phyloP scores from a whole-genome alignment of 2,329 filamentous ascomycete species.

The Microcyclospora pomicola region DNA sequence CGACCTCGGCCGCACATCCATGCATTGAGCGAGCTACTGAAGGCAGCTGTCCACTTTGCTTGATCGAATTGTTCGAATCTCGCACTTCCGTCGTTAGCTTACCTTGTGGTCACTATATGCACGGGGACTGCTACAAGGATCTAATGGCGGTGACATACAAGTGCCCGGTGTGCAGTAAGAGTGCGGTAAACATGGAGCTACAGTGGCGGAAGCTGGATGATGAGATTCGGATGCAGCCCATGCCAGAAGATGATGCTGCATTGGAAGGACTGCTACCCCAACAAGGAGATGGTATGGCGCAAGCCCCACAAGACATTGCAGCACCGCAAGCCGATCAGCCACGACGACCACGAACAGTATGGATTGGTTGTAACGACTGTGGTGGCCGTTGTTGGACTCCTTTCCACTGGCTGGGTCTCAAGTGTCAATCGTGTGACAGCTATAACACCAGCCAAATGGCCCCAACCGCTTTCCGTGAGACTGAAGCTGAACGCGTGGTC shows the following conservation, averaged over 20 bases:
- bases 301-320: constrained; percentile 47
- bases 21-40: constrained; percentile 92
- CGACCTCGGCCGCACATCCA: constrained; percentile 70
- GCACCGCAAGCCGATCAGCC: constrained; percentile 53
- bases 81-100: constrained; percentile 82
- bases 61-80: constrained; percentile 92
- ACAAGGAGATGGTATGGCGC: not conserved
- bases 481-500: constrained; percentile 20
- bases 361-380: constrained; percentile 91
- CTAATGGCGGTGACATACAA: constrained; percentile 87
- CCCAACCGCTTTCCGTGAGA: constrained; percentile 26
- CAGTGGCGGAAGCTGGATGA: constrained; percentile 85
- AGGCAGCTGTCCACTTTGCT: constrained; percentile 91
- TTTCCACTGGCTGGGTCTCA: constrained; percentile 91
- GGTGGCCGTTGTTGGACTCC: constrained; percentile 70
- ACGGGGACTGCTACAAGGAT: constrained; percentile 74
- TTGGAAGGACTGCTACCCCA: constrained; percentile 16
- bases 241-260: constrained; percentile 46
- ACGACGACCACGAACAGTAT: constrained; percentile 42
- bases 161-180: constrained; percentile 92
- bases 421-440: constrained; percentile 53
- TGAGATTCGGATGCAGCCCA: constrained; percentile 76
- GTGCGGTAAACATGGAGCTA: constrained; percentile 92
- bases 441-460: constrained; percentile 39
- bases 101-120: constrained; percentile 91